phyloP scores from a whole-genome alignment of 768 basidiomycete genomes.

The Trametes coccinea region DNA sequence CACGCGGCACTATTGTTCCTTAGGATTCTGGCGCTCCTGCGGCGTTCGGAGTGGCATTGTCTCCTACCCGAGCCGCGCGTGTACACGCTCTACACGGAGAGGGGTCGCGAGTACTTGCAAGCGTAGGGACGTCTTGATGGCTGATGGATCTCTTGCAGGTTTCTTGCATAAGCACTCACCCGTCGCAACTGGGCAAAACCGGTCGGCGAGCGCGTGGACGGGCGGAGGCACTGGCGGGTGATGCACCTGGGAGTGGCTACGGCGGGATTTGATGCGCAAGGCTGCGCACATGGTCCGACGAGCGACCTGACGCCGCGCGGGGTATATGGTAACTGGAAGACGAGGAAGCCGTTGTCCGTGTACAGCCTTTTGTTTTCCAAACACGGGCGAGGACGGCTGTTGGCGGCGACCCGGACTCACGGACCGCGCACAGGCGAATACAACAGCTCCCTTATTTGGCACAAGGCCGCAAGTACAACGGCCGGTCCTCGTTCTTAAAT shows the following conservation, averaged over 20 bases:
- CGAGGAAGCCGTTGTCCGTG: conserved; percentile 5
- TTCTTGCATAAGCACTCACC: background rate
- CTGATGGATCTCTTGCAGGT: background rate
- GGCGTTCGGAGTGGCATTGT: background rate
- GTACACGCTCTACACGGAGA: background rate
- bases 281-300: conserved; percentile 8
- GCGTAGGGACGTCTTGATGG: background rate
- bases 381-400: conserved; percentile 8
- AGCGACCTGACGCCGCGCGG: conserved; percentile 2
- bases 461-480: conserved; percentile 16
- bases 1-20: conserved; percentile 11
- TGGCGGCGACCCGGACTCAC: background rate
- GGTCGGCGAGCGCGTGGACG: background rate
- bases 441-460: conserved; percentile 19
- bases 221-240: background rate
- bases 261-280: conserved; percentile 10
- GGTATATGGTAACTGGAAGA: background rate
- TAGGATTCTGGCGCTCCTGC: conserved; percentile 5
- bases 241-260: background rate
- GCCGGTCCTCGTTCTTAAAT: conserved; percentile 16
- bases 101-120: too few species aligned
- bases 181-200: background rate
- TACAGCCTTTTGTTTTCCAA: conserved; percentile 23
- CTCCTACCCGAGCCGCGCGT: background rate
- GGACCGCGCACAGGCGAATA: conserved; percentile 13